Conservation (phyloP, 2,329 filamentous ascomycete species). For the Zymoseptoria pseudotritici region DNA sequence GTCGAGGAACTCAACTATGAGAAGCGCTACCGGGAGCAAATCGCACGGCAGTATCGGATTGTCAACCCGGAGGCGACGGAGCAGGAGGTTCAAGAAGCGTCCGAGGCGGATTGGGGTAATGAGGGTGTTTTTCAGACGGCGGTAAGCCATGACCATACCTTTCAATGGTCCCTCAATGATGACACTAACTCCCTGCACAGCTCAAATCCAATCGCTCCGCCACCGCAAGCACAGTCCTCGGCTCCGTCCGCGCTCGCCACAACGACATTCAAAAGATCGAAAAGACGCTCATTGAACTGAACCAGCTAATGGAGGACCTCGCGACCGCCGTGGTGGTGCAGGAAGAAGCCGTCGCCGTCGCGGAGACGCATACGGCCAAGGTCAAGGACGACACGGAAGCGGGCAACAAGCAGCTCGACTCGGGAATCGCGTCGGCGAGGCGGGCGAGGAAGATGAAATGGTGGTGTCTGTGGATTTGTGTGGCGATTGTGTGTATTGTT, state of each 20-base stretch:
- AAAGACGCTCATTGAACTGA: conserved; percentile 63
- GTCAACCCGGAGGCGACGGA: conserved; percentile 65
- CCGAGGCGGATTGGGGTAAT: conserved; percentile 64
- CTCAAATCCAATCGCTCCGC: conserved; percentile 67
- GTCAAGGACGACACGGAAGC: conserved; percentile 60
- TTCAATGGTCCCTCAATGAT: not conserved
- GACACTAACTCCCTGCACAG: conserved; percentile 35
- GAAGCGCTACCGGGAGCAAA: conserved; percentile 66
- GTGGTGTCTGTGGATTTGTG: conserved; percentile 60
- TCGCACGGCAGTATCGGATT: conserved; percentile 72
- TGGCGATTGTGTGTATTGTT: conserved; percentile 43
- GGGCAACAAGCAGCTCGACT: conserved; percentile 61
- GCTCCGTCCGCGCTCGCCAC: conserved; percentile 72
- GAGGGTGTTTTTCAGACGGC: conserved; percentile 78
- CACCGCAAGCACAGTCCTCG: conserved; percentile 65
- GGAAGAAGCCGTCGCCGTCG: conserved; percentile 54
- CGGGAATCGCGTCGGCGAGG: conserved; percentile 60
- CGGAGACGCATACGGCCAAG: conserved; percentile 58
- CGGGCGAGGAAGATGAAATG: conserved; percentile 70
- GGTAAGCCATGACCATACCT: conserved; percentile 45
- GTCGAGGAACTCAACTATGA: conserved; percentile 65
- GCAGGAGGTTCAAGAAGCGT: conserved; percentile 60
- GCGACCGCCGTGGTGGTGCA: conserved; percentile 68
- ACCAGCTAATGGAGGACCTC: conserved; percentile 64
- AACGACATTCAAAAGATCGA: conserved; percentile 78